Evolutionary conservation across 495 filamentous ascomycete genomes (phyloP).

Genomic region (Aspergillus olivimuriae): DNA sequence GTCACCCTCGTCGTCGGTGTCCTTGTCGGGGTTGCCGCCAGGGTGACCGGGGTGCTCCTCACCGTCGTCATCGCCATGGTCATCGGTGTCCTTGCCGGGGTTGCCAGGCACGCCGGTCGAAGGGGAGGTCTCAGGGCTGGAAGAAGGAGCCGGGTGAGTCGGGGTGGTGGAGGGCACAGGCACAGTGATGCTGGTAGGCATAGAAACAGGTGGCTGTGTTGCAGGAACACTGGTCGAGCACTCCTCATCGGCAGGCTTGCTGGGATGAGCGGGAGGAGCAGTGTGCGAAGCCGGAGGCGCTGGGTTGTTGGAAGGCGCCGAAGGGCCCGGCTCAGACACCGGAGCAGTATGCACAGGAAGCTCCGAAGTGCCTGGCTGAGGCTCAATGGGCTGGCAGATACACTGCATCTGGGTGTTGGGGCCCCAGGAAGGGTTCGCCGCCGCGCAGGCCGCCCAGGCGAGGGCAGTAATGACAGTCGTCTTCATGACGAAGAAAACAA

Average conservation of each 20-base stretch:
- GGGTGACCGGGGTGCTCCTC: no score
- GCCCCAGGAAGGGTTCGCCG: constrained; percentile 17
- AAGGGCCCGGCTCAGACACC: neutral
- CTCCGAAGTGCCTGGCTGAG: neutral
- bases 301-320: no score
- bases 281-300: no score
- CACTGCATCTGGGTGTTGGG: constrained; percentile 11
- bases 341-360: neutral
- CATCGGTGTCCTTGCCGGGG: no score
- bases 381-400: constrained; percentile 4
- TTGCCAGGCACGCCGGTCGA: neutral
- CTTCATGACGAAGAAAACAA: constrained; percentile 15
- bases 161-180: neutral
- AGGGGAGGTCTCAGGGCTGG: neutral
- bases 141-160: neutral
- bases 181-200: no score
- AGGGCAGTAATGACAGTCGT: constrained; percentile 14
- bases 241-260: no score
- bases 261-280: no score
- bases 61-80: neutral
- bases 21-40: neutral
- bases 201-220: no score
- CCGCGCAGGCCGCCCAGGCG: constrained; percentile 12
- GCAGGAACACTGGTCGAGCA: no score
- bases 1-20: neutral